Evolutionary conservation across 306 rosid species (phyloP).

Genomic region (Canavalia gladiata): DNA sequence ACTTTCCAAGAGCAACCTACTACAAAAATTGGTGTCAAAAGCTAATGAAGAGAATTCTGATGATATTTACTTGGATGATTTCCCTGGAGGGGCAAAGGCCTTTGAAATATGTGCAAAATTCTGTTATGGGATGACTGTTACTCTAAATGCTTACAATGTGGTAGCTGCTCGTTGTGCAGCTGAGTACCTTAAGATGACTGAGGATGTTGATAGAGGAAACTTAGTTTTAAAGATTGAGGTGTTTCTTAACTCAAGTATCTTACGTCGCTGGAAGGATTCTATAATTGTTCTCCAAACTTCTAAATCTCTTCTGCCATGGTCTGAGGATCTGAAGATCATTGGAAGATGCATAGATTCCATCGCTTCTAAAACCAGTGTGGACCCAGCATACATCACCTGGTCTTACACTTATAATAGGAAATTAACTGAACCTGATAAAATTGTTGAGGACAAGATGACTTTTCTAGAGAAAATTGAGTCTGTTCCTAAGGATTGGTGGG

Average conservation of each 20-base stretch:
- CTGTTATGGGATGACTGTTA: constrained; percentile 97
- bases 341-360: constrained; percentile 97
- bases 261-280: constrained; percentile 96
- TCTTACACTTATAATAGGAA: constrained; percentile 91
- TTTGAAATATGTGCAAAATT: constrained; percentile 95
- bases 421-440: constrained; percentile 65
- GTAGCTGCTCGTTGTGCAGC: constrained; percentile 98
- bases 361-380: constrained; percentile 92
- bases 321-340: constrained; percentile 86
- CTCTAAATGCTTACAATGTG: constrained; percentile 92
- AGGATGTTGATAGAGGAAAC: constrained; percentile 87
- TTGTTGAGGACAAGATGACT: constrained; percentile 65
- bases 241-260: constrained; percentile 89
- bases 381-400: constrained; percentile 85
- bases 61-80: constrained; percentile 74
- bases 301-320: constrained; percentile 90
- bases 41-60: constrained; percentile 75
- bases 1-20: constrained; percentile 82
- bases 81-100: constrained; percentile 96
- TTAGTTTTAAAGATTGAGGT: constrained; percentile 89
- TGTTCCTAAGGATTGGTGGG: constrained; percentile 99
- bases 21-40: constrained; percentile 71
- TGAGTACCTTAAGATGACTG: constrained; percentile 92
- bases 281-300: constrained; percentile 93
- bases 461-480: constrained; percentile 60